phyloP scores from a whole-genome alignment of 306 rosid species.

The Echinosophora koreensis region DNA sequence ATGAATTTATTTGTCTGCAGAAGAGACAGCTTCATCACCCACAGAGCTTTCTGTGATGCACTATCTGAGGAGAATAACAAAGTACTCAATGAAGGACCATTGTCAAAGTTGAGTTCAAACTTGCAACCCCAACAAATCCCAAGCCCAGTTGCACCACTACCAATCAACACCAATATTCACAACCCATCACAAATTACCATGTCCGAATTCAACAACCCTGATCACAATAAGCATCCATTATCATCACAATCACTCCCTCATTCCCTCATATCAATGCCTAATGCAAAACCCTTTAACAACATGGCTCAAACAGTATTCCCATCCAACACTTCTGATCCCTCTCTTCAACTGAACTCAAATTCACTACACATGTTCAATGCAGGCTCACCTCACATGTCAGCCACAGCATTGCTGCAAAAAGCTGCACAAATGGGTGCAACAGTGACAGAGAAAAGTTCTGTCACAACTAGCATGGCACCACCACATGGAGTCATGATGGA shows the following conservation, averaged over 20 bases:
- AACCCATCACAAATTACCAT: constrained; percentile 1
- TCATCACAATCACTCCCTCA: constrained; percentile 39
- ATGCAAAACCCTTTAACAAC: constrained; percentile 44
- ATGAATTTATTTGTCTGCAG: constrained; percentile 46
- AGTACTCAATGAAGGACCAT: constrained; percentile 48
- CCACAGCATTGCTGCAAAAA: constrained; percentile 80
- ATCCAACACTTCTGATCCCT: constrained; percentile 40
- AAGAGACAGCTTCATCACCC: constrained; percentile 93
- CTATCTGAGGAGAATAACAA: constrained; percentile 78
- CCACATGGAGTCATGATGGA: constrained; percentile 54
- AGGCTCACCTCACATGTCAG: constrained; percentile 66
- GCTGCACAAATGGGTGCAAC: constrained; percentile 93
- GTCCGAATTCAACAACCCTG: constrained; percentile 48
- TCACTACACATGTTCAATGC: constrained; percentile 25
- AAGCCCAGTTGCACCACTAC: constrained; percentile 59
- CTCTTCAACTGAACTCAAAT: constrained; percentile 51
- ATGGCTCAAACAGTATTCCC: constrained; percentile 40
- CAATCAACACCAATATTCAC: constrained; percentile 39
- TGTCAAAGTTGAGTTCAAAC: constrained; percentile 48
- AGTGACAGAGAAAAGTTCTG: constrained; percentile 27
- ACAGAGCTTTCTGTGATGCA: constrained; percentile 94
- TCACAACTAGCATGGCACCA: constrained; percentile 63
- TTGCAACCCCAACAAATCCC: constrained; percentile 52
- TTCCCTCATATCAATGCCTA: constrained; percentile 52
- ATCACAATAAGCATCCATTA: constrained; percentile 49